phyloP scores from a whole-genome alignment of 2,329 filamentous ascomycete species.

The Colletotrichum truncatum region DNA sequence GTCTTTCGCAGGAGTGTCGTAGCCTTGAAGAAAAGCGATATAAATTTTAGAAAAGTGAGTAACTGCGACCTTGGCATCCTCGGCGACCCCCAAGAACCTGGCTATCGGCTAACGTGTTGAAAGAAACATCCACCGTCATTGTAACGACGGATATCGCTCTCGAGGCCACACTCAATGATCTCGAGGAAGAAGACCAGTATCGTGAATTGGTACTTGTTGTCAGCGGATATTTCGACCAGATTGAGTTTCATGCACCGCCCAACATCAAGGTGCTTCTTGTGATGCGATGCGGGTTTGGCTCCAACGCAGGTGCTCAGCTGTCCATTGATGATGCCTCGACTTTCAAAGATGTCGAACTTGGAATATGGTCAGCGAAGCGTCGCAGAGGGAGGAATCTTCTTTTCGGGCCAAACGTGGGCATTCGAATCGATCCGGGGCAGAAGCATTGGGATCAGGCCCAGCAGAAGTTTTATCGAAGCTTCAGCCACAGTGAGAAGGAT shows the following conservation, averaged over 20 bases:
- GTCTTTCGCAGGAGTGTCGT: not conserved
- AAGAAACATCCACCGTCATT: not conserved
- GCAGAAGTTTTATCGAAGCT: not conserved
- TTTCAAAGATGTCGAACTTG: not conserved
- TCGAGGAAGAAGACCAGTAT: not conserved
- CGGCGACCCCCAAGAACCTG: not conserved
- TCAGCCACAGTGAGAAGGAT: not conserved
- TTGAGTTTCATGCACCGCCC: not conserved
- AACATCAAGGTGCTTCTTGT: not conserved
- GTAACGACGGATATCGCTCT: not conserved
- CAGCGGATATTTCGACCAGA: not conserved
- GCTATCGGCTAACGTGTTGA: not conserved
- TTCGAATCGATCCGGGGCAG: not conserved
- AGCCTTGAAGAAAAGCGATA: not conserved
- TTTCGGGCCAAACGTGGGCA: not conserved
- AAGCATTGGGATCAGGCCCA: not conserved
- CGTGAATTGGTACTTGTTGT: not conserved
- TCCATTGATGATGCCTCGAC: not conserved
- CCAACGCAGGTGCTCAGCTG: not conserved
- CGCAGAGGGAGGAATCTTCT: not conserved
- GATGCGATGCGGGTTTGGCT: not conserved
- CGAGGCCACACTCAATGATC: not conserved
- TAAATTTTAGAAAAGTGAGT: not conserved
- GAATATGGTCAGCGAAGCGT: not conserved
- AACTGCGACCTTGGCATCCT: not conserved